Evolutionary conservation across 2,329 filamentous ascomycete species (phyloP).

Genomic region (Mollisiaceae sp.): DNA sequence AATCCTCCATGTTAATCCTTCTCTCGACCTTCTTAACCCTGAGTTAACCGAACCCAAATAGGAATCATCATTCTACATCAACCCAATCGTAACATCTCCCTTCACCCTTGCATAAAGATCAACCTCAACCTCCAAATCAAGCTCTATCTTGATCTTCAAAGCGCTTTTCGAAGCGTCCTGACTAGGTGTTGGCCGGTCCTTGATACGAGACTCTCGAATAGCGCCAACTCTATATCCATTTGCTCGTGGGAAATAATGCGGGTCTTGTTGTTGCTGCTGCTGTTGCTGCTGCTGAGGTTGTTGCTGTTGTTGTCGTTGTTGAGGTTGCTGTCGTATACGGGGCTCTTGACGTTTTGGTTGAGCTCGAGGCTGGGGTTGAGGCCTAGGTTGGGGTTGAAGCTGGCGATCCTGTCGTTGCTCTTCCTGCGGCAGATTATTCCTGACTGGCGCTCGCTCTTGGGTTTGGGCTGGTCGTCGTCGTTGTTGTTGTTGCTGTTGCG

Average conservation of each 20-base stretch:
- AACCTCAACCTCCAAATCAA: slow-evolving; percentile 34
- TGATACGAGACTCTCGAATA: slow-evolving; percentile 31
- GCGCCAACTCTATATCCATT: slow-evolving; percentile 17
- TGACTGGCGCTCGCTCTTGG: background rate
- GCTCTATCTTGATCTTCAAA: slow-evolving; percentile 33
- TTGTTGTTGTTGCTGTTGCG: slow-evolving; percentile 1
- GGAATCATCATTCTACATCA: slow-evolving; percentile 17
- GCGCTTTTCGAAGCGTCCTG: slow-evolving; percentile 18
- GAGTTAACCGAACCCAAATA: background rate
- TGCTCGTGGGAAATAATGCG: background rate
- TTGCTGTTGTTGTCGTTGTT: slow-evolving; percentile 2
- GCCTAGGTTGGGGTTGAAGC: background rate
- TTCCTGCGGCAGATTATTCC: background rate
- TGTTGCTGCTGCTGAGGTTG: background rate
- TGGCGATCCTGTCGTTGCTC: background rate
- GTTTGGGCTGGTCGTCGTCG: background rate
- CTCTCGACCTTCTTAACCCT: background rate
- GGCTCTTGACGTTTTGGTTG: background rate
- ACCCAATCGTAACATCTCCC: slow-evolving; percentile 29
- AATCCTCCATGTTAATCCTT: background rate
- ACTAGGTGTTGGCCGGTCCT: slow-evolving; percentile 23
- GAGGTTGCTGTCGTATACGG: background rate
- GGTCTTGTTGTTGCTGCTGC: background rate
- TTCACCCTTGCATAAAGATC: slow-evolving; percentile 29
- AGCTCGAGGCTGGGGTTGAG: background rate